Conservation (phyloP, 1,139 yeast species). For the Sugiyamaella castrensis region DNA sequence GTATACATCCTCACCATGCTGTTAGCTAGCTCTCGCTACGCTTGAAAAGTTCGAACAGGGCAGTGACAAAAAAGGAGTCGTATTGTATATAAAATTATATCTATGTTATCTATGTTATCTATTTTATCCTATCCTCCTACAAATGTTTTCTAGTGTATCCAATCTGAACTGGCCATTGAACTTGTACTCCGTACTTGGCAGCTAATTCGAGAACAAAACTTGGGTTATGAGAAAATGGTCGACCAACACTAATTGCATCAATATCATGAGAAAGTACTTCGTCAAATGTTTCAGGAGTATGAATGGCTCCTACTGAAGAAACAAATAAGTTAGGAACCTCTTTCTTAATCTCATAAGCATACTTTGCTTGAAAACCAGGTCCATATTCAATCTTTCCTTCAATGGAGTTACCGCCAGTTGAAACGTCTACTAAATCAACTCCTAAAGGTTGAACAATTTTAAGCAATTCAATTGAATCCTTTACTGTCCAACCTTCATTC, state of each 20-base stretch:
- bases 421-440: conserved; percentile 51
- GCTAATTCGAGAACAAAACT: conserved; percentile 52
- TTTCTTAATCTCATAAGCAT: conserved; percentile 45
- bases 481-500: conserved; percentile 20
- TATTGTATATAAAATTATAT: too few relatives aligned
- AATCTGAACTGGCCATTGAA: conserved; percentile 43
- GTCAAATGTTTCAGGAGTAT: conserved; percentile 40
- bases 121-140: too few relatives aligned
- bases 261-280: conserved; percentile 41
- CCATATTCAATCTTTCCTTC: conserved; percentile 35
- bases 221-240: conserved; percentile 48
- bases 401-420: conserved; percentile 52
- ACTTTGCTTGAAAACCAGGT: conserved; percentile 39
- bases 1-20: too few relatives aligned
- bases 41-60: too few relatives aligned
- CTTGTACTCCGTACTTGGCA: conserved; percentile 44
- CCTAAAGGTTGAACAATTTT: conserved; percentile 45
- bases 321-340: conserved; percentile 46
- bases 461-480: conserved; percentile 47
- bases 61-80: too few relatives aligned
- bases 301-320: conserved; percentile 49
- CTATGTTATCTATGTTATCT: too few relatives aligned
- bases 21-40: too few relatives aligned
- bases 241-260: conserved; percentile 50
- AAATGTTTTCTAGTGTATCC: conserved; percentile 33